Percentiles rank a stretch among this genome's conserved stretches.
Evolutionary conservation across 768 basidiomycete genomes (phyloP).

Genomic region (Rickenella mellea): DNA sequence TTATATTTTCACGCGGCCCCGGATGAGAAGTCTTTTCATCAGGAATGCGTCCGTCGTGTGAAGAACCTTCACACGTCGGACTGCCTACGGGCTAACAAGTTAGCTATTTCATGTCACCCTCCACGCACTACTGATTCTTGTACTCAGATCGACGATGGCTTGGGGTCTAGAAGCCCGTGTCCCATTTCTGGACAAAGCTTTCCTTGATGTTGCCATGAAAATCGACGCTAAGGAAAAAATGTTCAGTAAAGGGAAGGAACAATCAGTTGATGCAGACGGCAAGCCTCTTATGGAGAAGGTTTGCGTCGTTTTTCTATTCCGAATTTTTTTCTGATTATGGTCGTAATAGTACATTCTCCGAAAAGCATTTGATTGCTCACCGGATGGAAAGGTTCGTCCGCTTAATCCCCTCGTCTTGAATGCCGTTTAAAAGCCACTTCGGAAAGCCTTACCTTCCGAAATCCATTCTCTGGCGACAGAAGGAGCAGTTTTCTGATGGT

Average conservation of each 20-base stretch:
- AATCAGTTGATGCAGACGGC: constrained; percentile 77
- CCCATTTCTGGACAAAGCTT: constrained; percentile 95
- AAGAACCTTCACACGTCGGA: constrained; percentile 98
- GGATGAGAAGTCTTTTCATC: constrained; percentile 79
- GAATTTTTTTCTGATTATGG: not conserved
- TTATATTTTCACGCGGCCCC: constrained; percentile 99
- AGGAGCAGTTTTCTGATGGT: constrained; percentile 99
- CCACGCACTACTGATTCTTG: constrained; percentile 3
- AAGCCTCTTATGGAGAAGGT: constrained; percentile 95
- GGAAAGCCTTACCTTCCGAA: constrained; percentile 84
- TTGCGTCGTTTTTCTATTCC: constrained; percentile 1
- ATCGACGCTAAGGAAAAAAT: constrained; percentile 80
- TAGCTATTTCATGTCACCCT: constrained; percentile 13
- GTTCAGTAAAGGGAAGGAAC: constrained; percentile 73
- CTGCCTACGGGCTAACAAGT: constrained; percentile 98
- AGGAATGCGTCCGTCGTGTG: constrained; percentile 88
- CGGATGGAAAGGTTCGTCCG: constrained; percentile 56
- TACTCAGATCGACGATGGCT: constrained; percentile 87
- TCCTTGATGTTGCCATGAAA: constrained; percentile 91
- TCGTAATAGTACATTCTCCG: constrained; percentile 74
- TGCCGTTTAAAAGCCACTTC: not conserved
- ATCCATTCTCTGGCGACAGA: constrained; percentile 96
- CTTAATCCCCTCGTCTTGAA: not conserved
- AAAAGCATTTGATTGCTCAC: constrained; percentile 87
- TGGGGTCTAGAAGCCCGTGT: constrained; percentile 99